Evolutionary conservation across 1,284 basidiomycete genomes (phyloP).

Genomic region (Phenoliferia sp.): DNA sequence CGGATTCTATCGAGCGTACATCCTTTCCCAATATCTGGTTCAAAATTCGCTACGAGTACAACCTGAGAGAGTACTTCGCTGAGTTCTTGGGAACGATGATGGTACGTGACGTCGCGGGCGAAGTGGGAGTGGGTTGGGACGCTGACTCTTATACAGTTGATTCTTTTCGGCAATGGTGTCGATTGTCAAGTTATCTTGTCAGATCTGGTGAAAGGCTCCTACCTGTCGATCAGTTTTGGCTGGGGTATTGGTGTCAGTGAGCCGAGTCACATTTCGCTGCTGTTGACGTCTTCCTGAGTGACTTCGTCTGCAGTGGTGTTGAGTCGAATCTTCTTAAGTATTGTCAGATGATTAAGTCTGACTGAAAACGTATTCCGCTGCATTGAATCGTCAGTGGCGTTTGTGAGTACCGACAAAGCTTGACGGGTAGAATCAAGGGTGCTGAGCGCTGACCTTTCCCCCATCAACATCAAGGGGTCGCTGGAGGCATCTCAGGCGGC

Average conservation of each 20-base stretch:
- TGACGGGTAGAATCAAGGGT: background rate
- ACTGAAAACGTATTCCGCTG: too few relatives aligned
- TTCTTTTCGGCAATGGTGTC: background rate
- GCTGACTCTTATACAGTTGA: background rate
- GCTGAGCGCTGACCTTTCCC: background rate
- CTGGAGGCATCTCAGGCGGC: conserved; percentile 19
- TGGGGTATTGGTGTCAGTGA: conserved; percentile 25
- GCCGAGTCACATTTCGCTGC: conserved; percentile 14
- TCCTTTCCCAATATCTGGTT: conserved; percentile 17
- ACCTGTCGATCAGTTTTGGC: conserved; percentile 7
- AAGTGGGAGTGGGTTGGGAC: background rate
- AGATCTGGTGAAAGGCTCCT: conserved; percentile 5
- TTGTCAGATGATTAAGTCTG: too few relatives aligned
- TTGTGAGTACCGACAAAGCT: background rate
- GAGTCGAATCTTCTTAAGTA: background rate
- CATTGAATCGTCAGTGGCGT: background rate
- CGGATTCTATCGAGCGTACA: background rate
- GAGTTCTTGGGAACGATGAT: conserved; percentile 34
- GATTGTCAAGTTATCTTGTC: conserved; percentile 26
- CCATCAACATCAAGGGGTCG: conserved; percentile 9
- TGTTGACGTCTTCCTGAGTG: background rate
- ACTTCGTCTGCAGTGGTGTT: background rate
- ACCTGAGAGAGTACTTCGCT: conserved; percentile 30
- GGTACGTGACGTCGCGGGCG: conserved; percentile 22
- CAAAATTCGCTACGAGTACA: conserved; percentile 16